Evolutionary conservation across 352 stramenopile genomes (phyloP), one percentile per base, ranked within the genome.

Genomic region (Blastocystis sp.): DNA sequence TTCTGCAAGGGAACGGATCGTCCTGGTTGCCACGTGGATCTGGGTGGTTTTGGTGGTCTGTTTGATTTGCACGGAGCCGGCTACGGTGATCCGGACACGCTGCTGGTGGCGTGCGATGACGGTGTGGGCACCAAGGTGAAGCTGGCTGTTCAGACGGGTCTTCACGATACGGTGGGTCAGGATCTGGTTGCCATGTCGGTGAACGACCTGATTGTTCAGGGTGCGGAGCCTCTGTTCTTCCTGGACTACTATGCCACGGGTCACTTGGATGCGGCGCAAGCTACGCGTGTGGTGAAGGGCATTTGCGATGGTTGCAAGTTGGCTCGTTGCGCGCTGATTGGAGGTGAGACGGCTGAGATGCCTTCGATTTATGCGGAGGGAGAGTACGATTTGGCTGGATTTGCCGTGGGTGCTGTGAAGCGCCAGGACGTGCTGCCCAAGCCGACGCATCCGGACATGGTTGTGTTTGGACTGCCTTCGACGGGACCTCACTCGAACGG

Each of bases 111-210:
- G 48, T 97, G 94, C 61, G 97, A 94, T 11, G 95, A 98, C 91
- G 96, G 96, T 87, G 96, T 99, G 44, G 96, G 96, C 63, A 99
- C 96, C 63, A 99, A 99, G 89, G 91, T 99, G 67, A 93, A 93
- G 54, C 40, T 87, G 46, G 84, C 84, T 18, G 40, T 71, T 9
- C 6, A 29, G 24, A 89, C 90, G 53, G 93, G 93, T 67, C 96
- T 95, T 89, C 95, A 98, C 88, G 90, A 97, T 88, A 96, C 92
- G 8, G 93, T 98, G 67, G 95, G 95, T 46, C 97, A 98, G 73
- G 95, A 99, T 90, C 92, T 98, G 42, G 95, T 98, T 40, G 95
- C 96, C 51, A 99, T 98, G 96, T 98, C 94, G 87, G 96, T 98
- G 56, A 99, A 99, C 90, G 96, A 99, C 88, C 90, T 99, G 42